Percentiles rank a stretch among this genome's conserved stretches.
phyloP scores from a whole-genome alignment of 306 rosid genomes.

The Corylus americana region DNA sequence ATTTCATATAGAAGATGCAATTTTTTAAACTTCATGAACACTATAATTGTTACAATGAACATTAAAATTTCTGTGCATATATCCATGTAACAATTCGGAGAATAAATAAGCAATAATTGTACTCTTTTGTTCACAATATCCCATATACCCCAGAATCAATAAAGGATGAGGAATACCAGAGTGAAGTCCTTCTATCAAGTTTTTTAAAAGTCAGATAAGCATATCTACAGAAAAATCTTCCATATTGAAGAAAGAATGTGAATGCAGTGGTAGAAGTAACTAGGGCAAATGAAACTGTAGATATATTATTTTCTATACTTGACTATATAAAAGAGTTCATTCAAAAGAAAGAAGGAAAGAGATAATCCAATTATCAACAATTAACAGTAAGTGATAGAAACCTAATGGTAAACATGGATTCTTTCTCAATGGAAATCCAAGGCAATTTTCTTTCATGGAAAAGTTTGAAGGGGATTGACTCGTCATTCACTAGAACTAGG shows the following conservation, averaged over 20 bases:
- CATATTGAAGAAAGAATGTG: background rate
- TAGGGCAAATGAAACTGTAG: background rate
- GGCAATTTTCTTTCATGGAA: background rate
- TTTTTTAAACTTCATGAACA: constrained; percentile 2
- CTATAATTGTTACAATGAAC: background rate
- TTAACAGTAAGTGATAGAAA: background rate
- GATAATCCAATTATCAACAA: background rate
- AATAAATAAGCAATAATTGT: background rate
- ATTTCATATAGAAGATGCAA: constrained; percentile 19
- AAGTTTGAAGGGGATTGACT: background rate
- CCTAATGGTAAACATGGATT: background rate
- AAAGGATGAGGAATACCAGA: background rate
- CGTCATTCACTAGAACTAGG: background rate
- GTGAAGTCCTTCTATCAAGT: background rate
- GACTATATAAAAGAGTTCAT: background rate
- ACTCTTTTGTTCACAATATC: background rate
- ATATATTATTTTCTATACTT: background rate
- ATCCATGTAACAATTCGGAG: background rate
- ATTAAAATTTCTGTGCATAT: background rate
- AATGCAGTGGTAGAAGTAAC: background rate
- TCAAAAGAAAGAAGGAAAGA: background rate
- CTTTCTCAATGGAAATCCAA: background rate
- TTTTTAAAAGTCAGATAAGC: background rate
- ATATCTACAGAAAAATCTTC: background rate
- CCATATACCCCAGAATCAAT: background rate